A percentile compares a stretch with the other conserved stretches of the same genome.
Evolutionary conservation across 75 land plant genomes (phyloP).

Genomic region (Gnetum montanum): DNA sequence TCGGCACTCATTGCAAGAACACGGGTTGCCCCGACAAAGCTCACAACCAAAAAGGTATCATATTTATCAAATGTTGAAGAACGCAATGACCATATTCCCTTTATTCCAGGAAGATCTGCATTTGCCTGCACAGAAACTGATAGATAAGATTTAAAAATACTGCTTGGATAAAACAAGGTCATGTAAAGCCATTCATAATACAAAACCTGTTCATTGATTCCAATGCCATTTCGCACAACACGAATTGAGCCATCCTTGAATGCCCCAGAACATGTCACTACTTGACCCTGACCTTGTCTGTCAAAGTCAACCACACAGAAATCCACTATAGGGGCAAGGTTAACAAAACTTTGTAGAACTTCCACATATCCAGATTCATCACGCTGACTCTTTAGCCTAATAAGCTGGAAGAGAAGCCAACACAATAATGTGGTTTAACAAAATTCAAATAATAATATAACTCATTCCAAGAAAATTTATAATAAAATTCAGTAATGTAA

Average conservation of each 20-base stretch:
- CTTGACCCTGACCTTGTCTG: conserved; percentile 99
- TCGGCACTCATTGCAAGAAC: conserved; percentile 95
- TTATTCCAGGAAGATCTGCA: conserved; percentile 96
- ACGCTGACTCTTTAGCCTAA: conserved; percentile 80
- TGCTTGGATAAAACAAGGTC: not conserved
- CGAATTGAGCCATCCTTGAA: conserved; percentile 99
- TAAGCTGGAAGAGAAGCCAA: conserved; percentile 63
- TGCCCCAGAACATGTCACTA: conserved; percentile 99
- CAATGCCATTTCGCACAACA: conserved; percentile 96
- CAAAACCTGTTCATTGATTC: conserved; percentile 95
- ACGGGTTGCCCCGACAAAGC: conserved; percentile 95
- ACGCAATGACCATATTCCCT: conserved; percentile 97
- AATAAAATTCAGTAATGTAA: too few relatives aligned
- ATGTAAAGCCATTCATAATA: not conserved
- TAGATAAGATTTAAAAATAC: not conserved
- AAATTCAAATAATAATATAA: too few relatives aligned
- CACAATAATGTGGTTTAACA: too few relatives aligned
- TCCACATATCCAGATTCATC: conserved; percentile 91
- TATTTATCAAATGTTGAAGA: conserved; percentile 75
- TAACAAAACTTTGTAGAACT: conserved; percentile 92
- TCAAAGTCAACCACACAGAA: conserved; percentile 99
- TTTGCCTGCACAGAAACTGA: conserved; percentile 58
- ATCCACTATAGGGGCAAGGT: conserved; percentile 96
- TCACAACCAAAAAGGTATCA: conserved; percentile 97
- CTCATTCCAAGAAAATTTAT: too few relatives aligned